phyloP scores from a whole-genome alignment of 2,329 filamentous ascomycete genomes.

The Zalaria obscura region DNA sequence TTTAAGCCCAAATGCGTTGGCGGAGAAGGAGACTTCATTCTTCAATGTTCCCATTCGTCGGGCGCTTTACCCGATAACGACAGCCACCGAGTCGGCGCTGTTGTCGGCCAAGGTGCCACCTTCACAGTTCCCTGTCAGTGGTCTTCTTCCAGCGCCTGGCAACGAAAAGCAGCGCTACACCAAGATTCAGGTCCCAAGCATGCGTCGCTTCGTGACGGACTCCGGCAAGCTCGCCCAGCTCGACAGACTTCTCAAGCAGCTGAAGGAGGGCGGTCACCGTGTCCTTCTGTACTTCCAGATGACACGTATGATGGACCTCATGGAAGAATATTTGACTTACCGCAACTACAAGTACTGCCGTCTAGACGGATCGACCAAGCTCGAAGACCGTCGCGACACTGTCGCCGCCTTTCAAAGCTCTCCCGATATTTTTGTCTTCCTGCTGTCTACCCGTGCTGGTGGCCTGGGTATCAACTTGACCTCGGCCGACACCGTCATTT shows the following conservation, averaged over 20 bases:
- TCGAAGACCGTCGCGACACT: constrained; percentile 92
- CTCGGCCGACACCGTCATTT: constrained; percentile 93
- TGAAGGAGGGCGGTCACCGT: constrained; percentile 86
- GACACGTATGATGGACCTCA: constrained; percentile 98
- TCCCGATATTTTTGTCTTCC: constrained; percentile 91
- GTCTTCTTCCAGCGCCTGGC: constrained; percentile 63
- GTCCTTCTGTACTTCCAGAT: constrained; percentile 99
- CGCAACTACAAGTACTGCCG: constrained; percentile 98
- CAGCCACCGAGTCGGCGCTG: constrained; percentile 55
- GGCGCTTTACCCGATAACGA: constrained; percentile 53
- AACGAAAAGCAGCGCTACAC: constrained; percentile 76
- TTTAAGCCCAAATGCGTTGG: constrained; percentile 46
- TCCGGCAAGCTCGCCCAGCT: constrained; percentile 90
- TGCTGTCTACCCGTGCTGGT: constrained; percentile 89
- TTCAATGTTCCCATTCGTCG: constrained; percentile 70
- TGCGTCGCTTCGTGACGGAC: constrained; percentile 95
- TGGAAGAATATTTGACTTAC: constrained; percentile 98
- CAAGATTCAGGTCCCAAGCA: constrained; percentile 84
- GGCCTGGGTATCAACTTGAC: constrained; percentile 97
- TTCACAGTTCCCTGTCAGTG: constrained; percentile 45
- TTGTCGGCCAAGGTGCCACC: constrained; percentile 59
- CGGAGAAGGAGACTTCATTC: constrained; percentile 57
- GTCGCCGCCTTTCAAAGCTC: constrained; percentile 93
- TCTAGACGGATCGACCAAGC: constrained; percentile 88
- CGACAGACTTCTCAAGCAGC: constrained; percentile 70